Evolutionary conservation across 208 protist species (phyloP).

Genomic region (Crithidia acanthocephali): DNA sequence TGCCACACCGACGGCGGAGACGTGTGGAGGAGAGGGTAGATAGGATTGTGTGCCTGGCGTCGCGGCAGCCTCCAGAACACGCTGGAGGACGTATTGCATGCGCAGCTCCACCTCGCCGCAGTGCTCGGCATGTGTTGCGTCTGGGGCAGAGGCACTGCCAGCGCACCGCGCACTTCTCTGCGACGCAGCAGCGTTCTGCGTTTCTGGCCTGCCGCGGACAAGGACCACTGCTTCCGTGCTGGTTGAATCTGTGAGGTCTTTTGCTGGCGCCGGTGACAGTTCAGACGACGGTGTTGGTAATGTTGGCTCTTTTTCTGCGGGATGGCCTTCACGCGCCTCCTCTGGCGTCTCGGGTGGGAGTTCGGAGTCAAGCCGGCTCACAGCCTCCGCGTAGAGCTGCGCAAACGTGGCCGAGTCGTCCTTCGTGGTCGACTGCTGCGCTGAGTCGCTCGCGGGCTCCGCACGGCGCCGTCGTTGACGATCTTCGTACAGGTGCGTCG

Average conservation of each 20-base stretch:
- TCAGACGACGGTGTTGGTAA: too few species aligned
- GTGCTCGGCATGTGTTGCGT: background rate
- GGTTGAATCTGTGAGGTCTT: too few species aligned
- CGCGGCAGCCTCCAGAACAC: constrained; percentile 22
- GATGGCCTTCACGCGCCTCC: too few species aligned
- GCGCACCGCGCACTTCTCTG: too few species aligned
- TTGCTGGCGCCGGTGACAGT: too few species aligned
- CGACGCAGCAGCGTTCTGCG: too few species aligned
- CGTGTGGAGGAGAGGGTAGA: background rate
- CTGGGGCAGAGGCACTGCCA: too few species aligned
- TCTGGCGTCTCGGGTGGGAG: background rate
- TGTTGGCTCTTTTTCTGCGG: too few species aligned
- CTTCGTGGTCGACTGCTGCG: background rate
- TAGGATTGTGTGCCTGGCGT: constrained; percentile 14
- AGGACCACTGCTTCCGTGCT: too few species aligned
- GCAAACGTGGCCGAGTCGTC: background rate
- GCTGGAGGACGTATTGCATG: constrained; percentile 33
- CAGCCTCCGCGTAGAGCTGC: constrained; percentile 21
- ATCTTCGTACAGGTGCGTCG: constrained; percentile 11
- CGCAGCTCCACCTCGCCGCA: constrained; percentile 11
- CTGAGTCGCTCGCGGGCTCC: background rate
- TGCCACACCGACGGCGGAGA: too few species aligned
- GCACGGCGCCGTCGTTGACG: background rate
- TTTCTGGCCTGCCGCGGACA: too few species aligned
- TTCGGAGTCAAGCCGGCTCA: background rate